Evolutionary conservation across 2,329 filamentous ascomycete genomes (phyloP), one percentile per base, ranked within the genome.

Genomic region (Cladophialophora carrionii): DNA sequence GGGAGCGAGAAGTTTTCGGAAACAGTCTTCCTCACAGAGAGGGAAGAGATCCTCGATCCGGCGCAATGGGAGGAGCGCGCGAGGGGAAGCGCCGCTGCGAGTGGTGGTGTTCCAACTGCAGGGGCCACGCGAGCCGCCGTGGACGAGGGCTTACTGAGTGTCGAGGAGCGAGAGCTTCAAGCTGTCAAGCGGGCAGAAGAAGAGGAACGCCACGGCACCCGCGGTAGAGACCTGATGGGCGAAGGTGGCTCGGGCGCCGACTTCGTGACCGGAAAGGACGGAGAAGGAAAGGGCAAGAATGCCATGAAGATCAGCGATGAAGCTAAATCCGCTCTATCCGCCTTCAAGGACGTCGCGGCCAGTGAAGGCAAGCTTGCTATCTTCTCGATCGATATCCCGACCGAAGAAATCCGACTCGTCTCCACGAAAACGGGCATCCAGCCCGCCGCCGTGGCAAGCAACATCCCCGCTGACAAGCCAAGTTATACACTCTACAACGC

Each of bases 131-230:
- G 57, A 31, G 57, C 46, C 8, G 57, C 46, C n/a, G 46, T 60
- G 20, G 72, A 78, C 17, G 80, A 81, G 61, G 83, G 83, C 57
- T 80, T 87, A n/a, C 79, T 88, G 76, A 87, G 85, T 7, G 81
- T 84, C 63, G 85, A 88, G 74, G 87, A 88, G 76, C 78, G 82
- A 57, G 82, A 82, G 59, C 73, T 87, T 68, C 81, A 83, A 70
- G 83, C 81, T 52, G 83, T 88, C 57, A 82, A 82, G 71, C 81
- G 83, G 54, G 84, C 83, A 0, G 87, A 88, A 77, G 84, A 85
- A 56, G 78, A 83, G 70, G 85, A 85, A 68, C 78, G 81, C 52
- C 78, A 79, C 63, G 83, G 84, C 3, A 88, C 85, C 6, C 74
- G 74, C 14, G 78, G 79, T 7, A 77, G 84, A 58, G 79, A 81